Base-by-base conservation (phyloP, 805 yeast species). In the Jamesozyma jinghongensis region DNA sequence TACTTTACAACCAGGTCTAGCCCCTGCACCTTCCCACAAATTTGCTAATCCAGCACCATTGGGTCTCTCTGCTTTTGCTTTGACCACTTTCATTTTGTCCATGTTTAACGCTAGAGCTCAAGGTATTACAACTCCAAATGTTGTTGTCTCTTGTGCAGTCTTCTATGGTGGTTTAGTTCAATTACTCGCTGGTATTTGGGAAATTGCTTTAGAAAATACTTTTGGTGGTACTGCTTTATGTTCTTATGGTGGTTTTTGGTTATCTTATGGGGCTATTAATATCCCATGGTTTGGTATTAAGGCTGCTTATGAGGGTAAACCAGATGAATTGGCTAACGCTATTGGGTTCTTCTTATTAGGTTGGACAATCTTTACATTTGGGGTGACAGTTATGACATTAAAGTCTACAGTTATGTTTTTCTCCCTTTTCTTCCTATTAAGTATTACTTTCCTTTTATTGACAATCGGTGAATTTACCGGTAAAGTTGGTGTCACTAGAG, bases 201-300 rank as follows among this genome's bases (percentile, higher is more conserved):
- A 77, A 56, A 66, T 77, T 48, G 74, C 75, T 3, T 54, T 73
- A 34, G 83, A 77, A 40, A 79, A 79, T 61, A 74, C 81, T 17
- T 79, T 79, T 62, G 85, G 80, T 63, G 81, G 77, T 42, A 71
- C 79, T 11, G 82, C 83, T 2, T 64, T 79, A 40, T 56, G 73
- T 35, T 73, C 80, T 3, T 79, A 68, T 49, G 87, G 87, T 38
- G 81, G 79, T 3, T 81, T 80, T 59, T 81, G 87, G 87, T 54
- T 79, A 51, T 62, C 79, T 18, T 81, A 62, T 52, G 81, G 75
- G 26, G 79, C 85, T 2, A 69, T 81, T 34, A 59, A 71, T 46
- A 65, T 79, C 31, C 70, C 70, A 12, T 71, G 75, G 53, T 81
- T 81, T 58, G 82, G 82, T 26, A 75, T 81, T 42, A 61, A 59